These are phyloP conservation scores for Epichloe sibirici DNA, from an alignment of 2,329 filamentous ascomycete species.

Conservation along the genomic window DNA sequence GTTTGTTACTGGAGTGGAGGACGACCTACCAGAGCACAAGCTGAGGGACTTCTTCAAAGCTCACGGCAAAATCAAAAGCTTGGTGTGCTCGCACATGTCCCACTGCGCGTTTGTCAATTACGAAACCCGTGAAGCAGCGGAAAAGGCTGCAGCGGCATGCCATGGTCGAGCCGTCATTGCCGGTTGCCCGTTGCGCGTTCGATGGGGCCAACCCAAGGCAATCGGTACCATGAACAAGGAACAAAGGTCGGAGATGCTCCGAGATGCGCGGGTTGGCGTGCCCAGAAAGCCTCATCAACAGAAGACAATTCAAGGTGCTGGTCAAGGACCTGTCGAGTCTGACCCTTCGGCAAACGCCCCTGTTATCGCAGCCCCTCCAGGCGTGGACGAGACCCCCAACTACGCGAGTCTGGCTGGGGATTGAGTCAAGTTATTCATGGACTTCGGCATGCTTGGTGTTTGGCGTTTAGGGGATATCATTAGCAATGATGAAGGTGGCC, in stretches of 20 bases:
- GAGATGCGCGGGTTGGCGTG: conserved; percentile 47
- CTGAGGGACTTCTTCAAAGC: conserved; percentile 81
- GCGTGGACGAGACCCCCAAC: conserved; percentile 56
- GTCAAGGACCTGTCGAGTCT: conserved; percentile 21
- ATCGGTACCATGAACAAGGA: conserved; percentile 87
- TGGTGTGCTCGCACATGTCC: conserved; percentile 93
- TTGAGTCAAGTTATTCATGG: conserved; percentile 27
- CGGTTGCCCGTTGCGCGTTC: conserved; percentile 77
- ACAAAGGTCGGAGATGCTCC: conserved; percentile 66
- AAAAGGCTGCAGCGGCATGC: conserved; percentile 71
- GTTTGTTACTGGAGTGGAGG: conserved; percentile 90
- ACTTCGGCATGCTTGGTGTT: conserved; percentile 13
- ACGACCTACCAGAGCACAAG: conserved; percentile 87
- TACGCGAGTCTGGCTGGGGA: conserved; percentile 82
- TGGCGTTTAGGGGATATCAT: conserved; percentile 14
- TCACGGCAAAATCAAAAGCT: conserved; percentile 79
- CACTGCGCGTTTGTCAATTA: conserved; percentile 98
- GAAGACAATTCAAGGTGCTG: conserved; percentile 22
- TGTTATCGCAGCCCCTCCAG: conserved; percentile 65
- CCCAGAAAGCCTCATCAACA: conserved; percentile 10
- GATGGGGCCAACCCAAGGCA: conserved; percentile 88
- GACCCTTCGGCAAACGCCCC: conserved; percentile 17
- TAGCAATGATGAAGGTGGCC: background rate
- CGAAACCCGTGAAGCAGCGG: conserved; percentile 69
- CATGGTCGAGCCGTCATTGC: conserved; percentile 83